Conservation (phyloP, 257 asterid species). For the Gardenia jasminoides region DNA sequence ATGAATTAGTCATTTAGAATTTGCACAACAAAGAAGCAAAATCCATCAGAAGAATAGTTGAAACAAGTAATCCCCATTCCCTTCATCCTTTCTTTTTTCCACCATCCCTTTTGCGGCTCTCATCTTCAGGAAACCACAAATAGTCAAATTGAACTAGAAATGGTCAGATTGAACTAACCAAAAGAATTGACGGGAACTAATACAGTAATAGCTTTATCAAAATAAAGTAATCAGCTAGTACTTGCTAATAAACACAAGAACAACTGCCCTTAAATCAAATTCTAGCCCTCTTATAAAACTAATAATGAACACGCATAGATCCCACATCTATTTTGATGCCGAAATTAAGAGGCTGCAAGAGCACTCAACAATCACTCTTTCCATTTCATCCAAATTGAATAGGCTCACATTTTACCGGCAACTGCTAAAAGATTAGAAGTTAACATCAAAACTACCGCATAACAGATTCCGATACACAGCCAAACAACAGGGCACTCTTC, state of each 20-base stretch:
- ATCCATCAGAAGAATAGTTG: neutral
- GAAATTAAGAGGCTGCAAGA: too few species aligned
- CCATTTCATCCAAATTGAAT: neutral
- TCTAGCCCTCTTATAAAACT: neutral
- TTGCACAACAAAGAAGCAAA: too few species aligned
- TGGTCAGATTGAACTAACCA: neutral
- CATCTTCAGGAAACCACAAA: neutral
- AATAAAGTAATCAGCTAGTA: neutral
- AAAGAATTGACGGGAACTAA: neutral
- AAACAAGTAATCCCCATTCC: neutral
- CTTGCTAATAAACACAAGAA: neutral
- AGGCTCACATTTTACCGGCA: neutral
- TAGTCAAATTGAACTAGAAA: neutral
- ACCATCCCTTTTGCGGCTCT: neutral
- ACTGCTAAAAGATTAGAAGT: too few species aligned
- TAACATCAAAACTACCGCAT: neutral
- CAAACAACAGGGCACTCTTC: neutral
- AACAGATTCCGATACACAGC: neutral
- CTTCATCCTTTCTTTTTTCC: neutral
- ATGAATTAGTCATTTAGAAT: too few species aligned
- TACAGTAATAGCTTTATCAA: neutral
- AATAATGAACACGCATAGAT: too few species aligned
- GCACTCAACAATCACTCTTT: neutral
- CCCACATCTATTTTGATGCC: neutral
- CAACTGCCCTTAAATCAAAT: neutral